phyloP scores from a whole-genome alignment of 2,329 filamentous ascomycete species.

The Penicillium griseofulvum region DNA sequence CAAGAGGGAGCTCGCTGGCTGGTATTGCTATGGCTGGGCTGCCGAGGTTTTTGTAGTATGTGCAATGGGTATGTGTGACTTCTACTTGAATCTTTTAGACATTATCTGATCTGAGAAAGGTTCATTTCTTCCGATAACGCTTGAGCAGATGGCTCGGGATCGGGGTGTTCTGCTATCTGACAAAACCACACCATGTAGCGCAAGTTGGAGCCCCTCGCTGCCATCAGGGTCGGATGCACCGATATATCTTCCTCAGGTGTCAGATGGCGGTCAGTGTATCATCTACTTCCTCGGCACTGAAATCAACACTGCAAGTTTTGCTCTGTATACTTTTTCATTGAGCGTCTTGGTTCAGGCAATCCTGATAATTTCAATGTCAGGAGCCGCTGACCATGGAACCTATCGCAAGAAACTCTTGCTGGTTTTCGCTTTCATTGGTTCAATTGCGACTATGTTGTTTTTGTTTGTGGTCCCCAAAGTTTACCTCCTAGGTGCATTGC shows the following conservation, averaged over 20 bases:
- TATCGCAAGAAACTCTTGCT: conserved; percentile 87
- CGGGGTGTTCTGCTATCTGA: conserved; percentile 84
- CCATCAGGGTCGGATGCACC: conserved; percentile 1
- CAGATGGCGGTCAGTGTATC: conserved; percentile 66
- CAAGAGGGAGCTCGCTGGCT: conserved; percentile 80
- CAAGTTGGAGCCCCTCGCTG: conserved; percentile 54
- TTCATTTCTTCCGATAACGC: conserved; percentile 91
- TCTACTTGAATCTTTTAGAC: conserved; percentile 6
- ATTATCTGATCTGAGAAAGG: conserved; percentile 49
- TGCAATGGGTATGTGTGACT: conserved; percentile 59
- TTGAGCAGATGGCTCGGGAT: conserved; percentile 90
- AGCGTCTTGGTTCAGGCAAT: conserved; percentile 87
- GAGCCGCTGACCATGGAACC: conserved; percentile 88
- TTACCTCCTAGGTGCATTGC: conserved; percentile 76
- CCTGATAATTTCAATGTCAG: conserved; percentile 93
- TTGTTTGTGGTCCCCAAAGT: conserved; percentile 71
- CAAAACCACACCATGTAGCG: conserved; percentile 69
- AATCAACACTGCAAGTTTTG: conserved; percentile 94
- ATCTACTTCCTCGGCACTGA: conserved; percentile 77
- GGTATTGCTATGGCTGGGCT: conserved; percentile 96
- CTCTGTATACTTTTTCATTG: conserved; percentile 96
- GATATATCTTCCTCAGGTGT: conserved; percentile 21
- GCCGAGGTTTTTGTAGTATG: conserved; percentile 96
- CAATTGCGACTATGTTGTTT: conserved; percentile 82
- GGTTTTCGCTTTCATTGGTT: conserved; percentile 78